Conservation (phyloP, 805 yeast genomes). For the Lipomyces kockii region DNA sequence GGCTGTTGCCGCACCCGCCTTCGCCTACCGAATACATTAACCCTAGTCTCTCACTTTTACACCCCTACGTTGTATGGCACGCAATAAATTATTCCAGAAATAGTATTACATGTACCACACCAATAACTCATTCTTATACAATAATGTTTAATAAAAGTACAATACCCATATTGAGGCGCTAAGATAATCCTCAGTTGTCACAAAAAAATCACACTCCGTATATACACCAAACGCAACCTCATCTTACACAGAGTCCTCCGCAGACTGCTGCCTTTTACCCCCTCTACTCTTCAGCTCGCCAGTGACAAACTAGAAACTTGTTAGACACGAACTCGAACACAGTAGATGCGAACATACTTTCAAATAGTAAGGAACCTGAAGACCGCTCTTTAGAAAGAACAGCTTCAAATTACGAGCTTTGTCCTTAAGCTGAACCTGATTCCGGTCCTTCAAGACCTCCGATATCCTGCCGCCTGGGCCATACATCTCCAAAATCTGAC, state of each 20-base stretch:
- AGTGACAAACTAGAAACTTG: conserved; percentile 64
- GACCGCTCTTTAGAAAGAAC: conserved; percentile 74
- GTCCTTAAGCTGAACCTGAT: conserved; percentile 91
- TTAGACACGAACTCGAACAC: background rate
- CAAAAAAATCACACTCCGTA: background rate
- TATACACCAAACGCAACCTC: background rate
- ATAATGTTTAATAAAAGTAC: background rate
- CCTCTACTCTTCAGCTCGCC: conserved; percentile 58
- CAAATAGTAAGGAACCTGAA: conserved; percentile 79
- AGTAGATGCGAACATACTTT: background rate
- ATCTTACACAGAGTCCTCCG: conserved; percentile 3
- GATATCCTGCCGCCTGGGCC: conserved; percentile 91
- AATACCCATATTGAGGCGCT: background rate
- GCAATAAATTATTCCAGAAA: background rate
- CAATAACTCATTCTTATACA: background rate
- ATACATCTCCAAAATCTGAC: conserved; percentile 82
- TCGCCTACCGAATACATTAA: too few species aligned
- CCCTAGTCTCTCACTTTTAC: too few species aligned
- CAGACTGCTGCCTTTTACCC: conserved; percentile 10
- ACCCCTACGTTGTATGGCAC: too few species aligned
- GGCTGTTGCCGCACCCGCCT: background rate
- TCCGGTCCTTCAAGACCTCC: conserved; percentile 83
- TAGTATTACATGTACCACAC: background rate
- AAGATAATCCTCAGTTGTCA: background rate
- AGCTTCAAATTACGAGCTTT: conserved; percentile 96